A percentile compares a stretch with the other conserved stretches of the same genome.
phyloP scores from a whole-genome alignment of 208 protist species.

The Histomonas meleagridis region DNA sequence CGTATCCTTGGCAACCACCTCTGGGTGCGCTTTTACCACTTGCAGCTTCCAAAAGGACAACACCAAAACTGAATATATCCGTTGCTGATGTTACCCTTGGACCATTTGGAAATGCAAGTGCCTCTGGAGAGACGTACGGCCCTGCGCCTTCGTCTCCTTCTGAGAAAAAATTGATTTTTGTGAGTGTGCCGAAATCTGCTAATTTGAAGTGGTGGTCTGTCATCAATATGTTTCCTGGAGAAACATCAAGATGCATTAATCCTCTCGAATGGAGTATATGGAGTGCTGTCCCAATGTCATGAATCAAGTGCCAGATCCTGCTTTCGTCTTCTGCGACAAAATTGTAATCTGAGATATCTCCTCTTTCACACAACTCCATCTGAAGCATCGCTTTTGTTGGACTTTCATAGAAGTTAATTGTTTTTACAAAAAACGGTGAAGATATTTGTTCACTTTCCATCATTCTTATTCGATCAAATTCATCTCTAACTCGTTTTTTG shows the following conservation, averaged over 20 bases:
- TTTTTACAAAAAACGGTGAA: background rate
- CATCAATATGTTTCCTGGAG: constrained; percentile 4
- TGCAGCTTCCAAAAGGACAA: background rate
- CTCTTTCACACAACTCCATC: background rate
- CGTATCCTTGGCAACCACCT: background rate
- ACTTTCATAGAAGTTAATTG: background rate
- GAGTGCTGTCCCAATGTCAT: constrained; percentile 3
- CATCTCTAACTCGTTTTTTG: background rate
- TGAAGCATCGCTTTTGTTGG: background rate
- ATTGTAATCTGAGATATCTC: background rate
- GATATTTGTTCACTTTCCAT: background rate
- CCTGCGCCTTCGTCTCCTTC: background rate
- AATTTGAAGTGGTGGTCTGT: background rate
- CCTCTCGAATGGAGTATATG: background rate
- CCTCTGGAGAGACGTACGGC: background rate
- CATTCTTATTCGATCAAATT: constrained; percentile 9
- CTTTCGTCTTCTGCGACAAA: background rate
- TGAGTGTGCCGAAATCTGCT: background rate
- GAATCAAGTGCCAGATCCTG: background rate
- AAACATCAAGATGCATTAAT: constrained; percentile 6
- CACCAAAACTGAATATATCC: background rate
- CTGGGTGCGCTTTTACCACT: background rate
- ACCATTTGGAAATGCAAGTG: background rate
- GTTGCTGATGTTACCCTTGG: background rate
- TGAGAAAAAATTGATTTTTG: background rate